Evolutionary conservation across 2,329 filamentous ascomycete species (phyloP).

Genomic region (Trichoderma endophyticum): DNA sequence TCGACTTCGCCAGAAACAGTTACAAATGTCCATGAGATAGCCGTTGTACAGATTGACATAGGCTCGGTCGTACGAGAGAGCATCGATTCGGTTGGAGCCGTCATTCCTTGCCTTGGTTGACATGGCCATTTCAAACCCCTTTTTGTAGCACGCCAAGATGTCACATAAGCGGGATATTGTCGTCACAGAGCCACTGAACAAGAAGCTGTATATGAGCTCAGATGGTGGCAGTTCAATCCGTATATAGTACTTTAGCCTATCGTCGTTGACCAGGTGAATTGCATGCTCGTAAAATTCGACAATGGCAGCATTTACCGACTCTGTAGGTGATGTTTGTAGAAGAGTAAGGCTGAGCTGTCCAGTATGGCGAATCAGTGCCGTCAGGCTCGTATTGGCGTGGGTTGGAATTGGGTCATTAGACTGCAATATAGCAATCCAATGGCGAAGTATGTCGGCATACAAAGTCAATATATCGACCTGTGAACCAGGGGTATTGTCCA

Average conservation of each 20-base stretch:
- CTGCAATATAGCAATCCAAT: slow-evolving; percentile 51
- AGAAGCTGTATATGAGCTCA: slow-evolving; percentile 65
- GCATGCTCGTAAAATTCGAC: slow-evolving; percentile 68
- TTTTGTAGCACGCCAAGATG: slow-evolving; percentile 70
- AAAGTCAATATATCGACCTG: slow-evolving; percentile 61
- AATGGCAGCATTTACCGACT: slow-evolving; percentile 52
- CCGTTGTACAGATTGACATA: slow-evolving; percentile 74
- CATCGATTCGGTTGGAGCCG: slow-evolving; percentile 30
- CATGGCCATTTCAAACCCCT: slow-evolving; percentile 66
- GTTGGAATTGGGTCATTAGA: slow-evolving; percentile 36
- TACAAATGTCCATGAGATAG: slow-evolving; percentile 83
- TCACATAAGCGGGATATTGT: slow-evolving; percentile 66
- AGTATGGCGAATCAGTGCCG: slow-evolving; percentile 46
- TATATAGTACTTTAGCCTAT: slow-evolving; percentile 49
- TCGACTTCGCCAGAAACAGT: slow-evolving; percentile 73
- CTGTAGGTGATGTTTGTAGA: slow-evolving; percentile 48
- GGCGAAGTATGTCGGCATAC: slow-evolving; percentile 63
- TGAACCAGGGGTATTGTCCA: slow-evolving; percentile 49
- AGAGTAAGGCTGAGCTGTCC: slow-evolving; percentile 58
- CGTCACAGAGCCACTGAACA: slow-evolving; percentile 62
- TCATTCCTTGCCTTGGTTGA: slow-evolving; percentile 35
- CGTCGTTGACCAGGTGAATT: slow-evolving; percentile 53
- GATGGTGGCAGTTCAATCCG: slow-evolving; percentile 67
- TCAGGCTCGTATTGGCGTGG: slow-evolving; percentile 38
- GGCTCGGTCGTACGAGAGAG: slow-evolving; percentile 50